Percentiles rank a stretch among this genome's conserved stretches.
These are phyloP conservation scores for Colletotrichum tofieldiae DNA, from an alignment of 2,329 filamentous ascomycete species.

Conservation along the genomic window DNA sequence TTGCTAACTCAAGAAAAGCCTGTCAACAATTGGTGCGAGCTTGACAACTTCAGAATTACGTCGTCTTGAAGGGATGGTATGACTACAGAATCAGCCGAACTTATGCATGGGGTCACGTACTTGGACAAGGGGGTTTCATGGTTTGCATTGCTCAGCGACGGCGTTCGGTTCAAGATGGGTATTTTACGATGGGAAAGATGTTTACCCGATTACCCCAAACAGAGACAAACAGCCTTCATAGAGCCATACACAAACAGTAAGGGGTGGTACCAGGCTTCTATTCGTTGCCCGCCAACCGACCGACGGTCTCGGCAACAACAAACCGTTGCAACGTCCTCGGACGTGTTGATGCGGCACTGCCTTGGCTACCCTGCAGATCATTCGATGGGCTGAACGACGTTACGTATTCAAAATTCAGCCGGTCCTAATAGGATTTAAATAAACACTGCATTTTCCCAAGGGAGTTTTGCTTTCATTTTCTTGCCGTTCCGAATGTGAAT, in stretches of 20 bases:
- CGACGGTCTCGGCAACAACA: conserved; percentile 3
- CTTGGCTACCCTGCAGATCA: conserved; percentile 39
- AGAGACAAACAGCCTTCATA: conserved; percentile 20
- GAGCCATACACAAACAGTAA: conserved; percentile 10
- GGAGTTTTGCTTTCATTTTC: no score
- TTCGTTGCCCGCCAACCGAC: conserved; percentile 12
- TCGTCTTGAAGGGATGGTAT: not conserved
- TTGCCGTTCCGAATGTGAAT: not conserved
- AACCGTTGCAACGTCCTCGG: conserved; percentile 23
- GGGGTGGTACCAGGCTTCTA: conserved; percentile 6
- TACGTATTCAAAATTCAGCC: conserved; percentile 29
- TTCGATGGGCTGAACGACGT: conserved; percentile 28
- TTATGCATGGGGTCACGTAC: conserved; percentile 13
- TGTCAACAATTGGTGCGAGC: conserved; percentile 78
- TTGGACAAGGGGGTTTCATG: conserved; percentile 1
- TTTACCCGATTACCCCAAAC: conserved; percentile 1
- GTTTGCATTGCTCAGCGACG: conserved; percentile 46
- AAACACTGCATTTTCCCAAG: not conserved
- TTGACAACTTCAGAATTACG: conserved; percentile 52
- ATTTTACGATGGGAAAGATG: conserved; percentile 28
- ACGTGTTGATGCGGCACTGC: conserved; percentile 23
- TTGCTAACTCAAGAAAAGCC: conserved; percentile 59
- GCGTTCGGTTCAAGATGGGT: conserved; percentile 42
- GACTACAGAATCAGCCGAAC: not conserved
- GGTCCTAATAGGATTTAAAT: conserved; percentile 26